These are phyloP conservation scores for Flaveria linearis DNA, from an alignment of 129 eudicot genomes.

Conservation along the genomic window DNA sequence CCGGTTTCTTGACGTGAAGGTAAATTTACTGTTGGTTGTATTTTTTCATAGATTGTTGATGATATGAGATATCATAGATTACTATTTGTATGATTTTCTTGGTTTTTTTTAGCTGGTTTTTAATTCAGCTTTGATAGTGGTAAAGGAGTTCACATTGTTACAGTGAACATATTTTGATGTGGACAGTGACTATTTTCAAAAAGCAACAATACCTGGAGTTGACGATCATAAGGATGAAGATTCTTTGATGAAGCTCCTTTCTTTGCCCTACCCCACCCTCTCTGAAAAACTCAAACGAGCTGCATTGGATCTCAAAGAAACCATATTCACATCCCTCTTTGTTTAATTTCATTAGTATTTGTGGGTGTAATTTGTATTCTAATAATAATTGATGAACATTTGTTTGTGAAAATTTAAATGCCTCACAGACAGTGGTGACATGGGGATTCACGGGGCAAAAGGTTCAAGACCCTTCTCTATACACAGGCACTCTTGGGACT, in stretches of 20 bases:
- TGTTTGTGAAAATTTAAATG: conserved; percentile 37
- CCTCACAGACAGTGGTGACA: conserved; percentile 54
- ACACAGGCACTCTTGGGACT: conserved; percentile 62
- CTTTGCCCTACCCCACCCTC: conserved; percentile 49
- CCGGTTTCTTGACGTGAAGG: too few relatives aligned
- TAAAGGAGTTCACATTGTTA: too few relatives aligned
- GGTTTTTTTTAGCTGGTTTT: too few relatives aligned
- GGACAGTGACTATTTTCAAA: conserved; percentile 2
- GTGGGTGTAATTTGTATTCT: neutral
- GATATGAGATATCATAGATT: too few relatives aligned
- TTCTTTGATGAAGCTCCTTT: conserved; percentile 59
- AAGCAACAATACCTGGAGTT: conserved; percentile 22
- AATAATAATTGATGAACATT: neutral
- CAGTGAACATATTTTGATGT: too few relatives aligned
- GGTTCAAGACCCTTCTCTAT: conserved; percentile 46
- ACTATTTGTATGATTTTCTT: too few relatives aligned
- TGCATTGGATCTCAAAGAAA: conserved; percentile 77
- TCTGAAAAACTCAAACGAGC: conserved; percentile 50
- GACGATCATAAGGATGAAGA: conserved; percentile 32
- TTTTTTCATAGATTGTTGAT: too few relatives aligned
- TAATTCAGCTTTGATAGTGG: too few relatives aligned
- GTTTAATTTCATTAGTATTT: too few relatives aligned
- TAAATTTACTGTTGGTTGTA: too few relatives aligned
- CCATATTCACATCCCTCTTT: conserved; percentile 30
- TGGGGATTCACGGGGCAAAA: conserved; percentile 53